A percentile compares a stretch with the other conserved stretches of the same genome.
These are phyloP conservation scores for Apiospora marii DNA, from an alignment of 2,329 filamentous ascomycete genomes.

Conservation along the genomic window DNA sequence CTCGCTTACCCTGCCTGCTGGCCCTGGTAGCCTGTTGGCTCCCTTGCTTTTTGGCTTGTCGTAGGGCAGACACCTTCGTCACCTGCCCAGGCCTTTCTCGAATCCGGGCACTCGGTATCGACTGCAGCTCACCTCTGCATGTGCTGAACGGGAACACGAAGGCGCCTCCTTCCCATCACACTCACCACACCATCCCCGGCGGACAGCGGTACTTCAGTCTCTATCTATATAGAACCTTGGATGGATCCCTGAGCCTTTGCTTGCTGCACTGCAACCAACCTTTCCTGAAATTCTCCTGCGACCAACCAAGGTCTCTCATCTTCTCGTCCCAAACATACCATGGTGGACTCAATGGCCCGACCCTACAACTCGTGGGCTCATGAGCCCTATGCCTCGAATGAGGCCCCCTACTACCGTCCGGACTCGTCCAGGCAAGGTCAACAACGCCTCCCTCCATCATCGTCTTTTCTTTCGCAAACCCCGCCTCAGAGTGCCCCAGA, in stretches of 20 bases:
- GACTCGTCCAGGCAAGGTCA: constrained; percentile 23
- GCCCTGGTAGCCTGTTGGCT: background rate
- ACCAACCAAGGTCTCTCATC: constrained; percentile 13
- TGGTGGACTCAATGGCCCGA: constrained; percentile 28
- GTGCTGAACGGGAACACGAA: constrained; percentile 14
- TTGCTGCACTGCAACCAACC: constrained; percentile 20
- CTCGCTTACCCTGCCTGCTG: background rate
- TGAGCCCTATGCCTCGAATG: constrained; percentile 19
- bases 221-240: constrained; percentile 10
- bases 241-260: constrained; percentile 12
- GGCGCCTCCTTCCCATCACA: background rate
- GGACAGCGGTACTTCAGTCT: background rate
- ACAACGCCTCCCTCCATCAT: constrained; percentile 24
- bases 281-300: background rate
- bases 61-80: constrained; percentile 14
- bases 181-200: background rate
- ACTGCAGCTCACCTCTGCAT: constrained; percentile 8
- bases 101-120: constrained; percentile 23
- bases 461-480: background rate
- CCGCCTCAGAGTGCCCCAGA: background rate
- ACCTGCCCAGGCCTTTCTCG: background rate
- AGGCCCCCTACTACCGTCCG: constrained; percentile 25
- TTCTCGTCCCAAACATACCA: constrained; percentile 23
- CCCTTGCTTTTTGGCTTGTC: constrained; percentile 20
- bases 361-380: constrained; percentile 27